Percentiles rank a stretch among this genome's conserved stretches.
Conservation (phyloP, 768 basidiomycete species). For the Xerocomellus amylosporus region DNA sequence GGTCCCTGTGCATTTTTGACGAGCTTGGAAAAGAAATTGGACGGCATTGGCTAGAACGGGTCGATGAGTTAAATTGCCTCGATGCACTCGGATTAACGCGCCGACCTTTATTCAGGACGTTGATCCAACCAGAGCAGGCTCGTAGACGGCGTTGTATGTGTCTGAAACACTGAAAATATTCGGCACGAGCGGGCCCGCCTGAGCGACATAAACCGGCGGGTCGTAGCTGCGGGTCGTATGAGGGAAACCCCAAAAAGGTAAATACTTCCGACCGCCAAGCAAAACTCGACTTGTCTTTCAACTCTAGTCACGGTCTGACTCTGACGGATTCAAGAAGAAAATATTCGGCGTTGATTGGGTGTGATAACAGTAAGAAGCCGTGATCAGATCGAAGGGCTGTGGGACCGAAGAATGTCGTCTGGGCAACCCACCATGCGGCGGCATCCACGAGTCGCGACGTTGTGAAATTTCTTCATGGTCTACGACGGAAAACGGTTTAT, state of each 20-base stretch:
- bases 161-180: not conserved
- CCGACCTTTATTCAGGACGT: slow-evolving; percentile 1
- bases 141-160: not conserved
- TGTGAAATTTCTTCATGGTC: not conserved
- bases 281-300: not conserved
- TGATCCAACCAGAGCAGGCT: not conserved
- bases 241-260: not conserved
- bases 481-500: not conserved
- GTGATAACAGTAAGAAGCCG: not conserved
- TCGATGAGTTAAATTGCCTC: not conserved
- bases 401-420: not conserved
- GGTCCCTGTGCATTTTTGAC: slow-evolving; percentile 21
- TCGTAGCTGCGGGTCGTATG: slow-evolving; percentile 1
- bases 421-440: not conserved
- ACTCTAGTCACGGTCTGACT: too few species aligned
- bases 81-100: not conserved
- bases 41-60: slow-evolving; percentile 15
- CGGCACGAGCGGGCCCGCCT: not conserved
- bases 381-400: not conserved
- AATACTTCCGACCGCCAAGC: not conserved
- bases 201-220: not conserved
- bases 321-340: too few species aligned
- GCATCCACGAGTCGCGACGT: not conserved
- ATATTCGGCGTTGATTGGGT: not conserved
- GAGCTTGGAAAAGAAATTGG: slow-evolving; percentile 32